Evolutionary conservation across 2,329 filamentous ascomycete genomes (phyloP), one percentile per base, ranked within the genome.

Genomic region (Alternaria metachromatica): DNA sequence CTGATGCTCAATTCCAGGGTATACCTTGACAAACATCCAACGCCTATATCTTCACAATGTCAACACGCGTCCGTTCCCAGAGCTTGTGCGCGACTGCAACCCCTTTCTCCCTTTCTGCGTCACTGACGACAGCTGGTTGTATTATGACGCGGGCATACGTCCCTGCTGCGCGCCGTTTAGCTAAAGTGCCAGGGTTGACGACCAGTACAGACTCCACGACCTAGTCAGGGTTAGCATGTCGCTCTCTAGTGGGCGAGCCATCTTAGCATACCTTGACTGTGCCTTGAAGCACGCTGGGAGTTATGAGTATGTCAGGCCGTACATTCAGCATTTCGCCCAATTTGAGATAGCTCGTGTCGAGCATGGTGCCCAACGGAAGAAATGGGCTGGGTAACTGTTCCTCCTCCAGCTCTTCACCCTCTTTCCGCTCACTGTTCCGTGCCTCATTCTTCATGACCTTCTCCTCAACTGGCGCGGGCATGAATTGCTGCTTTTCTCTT

Each of bases 251-350:
- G n/a, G 49, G n/a, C 30, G 30, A 23, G 20, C 21, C 30, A 15
- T 18, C 15, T 21, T n/a, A 53, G 18, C 49, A 37, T 84, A 96
- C 94, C 88, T 92, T 96, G 43, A 93, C 92, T 84, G 96, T 97
- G 3, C 94, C 91, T 23, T 92, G 92, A 70, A 98, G 80, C 50
- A 91, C 87, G 74, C 93, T 97, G 2, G 96, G 95, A 50, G 92
- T 84, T 51, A 98, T 84, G 74, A 98, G 81, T 41, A 98, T 86
- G 80, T 99, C 96, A 0, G 94, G 96, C 56, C 90, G 85, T 3
- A 94, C 91, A 67, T 91, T 92, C 73, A 96, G 87, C 89, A 97
- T 97, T 80, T 98, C 96, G 18, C 93, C 94, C 18, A 98, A 82
- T 81, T 96, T 95, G 70, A 96, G 78, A 80, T 96, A 97, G 66